Evolutionary conservation across 139 green algal species (phyloP), one percentile per base, ranked within the genome.

Genomic region (Dunaliella sp.): DNA sequence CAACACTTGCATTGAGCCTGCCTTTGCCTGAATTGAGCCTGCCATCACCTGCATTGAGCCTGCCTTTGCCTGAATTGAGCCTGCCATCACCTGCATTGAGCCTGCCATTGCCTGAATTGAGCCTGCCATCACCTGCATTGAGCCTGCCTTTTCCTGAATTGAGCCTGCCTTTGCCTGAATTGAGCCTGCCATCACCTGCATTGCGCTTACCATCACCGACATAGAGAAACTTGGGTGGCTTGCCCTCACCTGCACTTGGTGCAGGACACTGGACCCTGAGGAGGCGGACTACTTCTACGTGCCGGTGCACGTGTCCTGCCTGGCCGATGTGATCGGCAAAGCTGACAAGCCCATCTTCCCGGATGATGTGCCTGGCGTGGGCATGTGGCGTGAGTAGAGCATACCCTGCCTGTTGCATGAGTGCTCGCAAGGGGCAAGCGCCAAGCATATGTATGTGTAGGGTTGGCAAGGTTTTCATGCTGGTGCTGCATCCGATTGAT

Each of bases 201-300:
- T 79, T 75, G 24, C 22, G 21, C 22, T 24, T n/a, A 75, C 22
- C 24, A 75, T 24, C 21, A 21, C 21, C 58, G 24, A 24, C 24
- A 75, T 75, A 75, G 22, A 24, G 58, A n/a, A 36, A 30, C 21
- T n/a, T 26, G 28, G 74, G 22, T 79, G 74, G 34, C 24, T 21
- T 24, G 58, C 58, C 74, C 34, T 22, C 74, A 22, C 74, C 32
- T 30, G 16, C 74, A 79, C 74, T 30, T 79, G 28, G 26, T 81
- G 75, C 85, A 83, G 86, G 72, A 89, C 86, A n/a, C 83, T 82
- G 79, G 86, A 89, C 36, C 87, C 87, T 31, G 79, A 90, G 65
- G 89, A 95, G 84, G 93, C 93, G 0, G 91, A 94, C 86, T 93
- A 86, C 88, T 94, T 93, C 85, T 94, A 92, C 48, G 86, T 92